Base-by-base conservation (phyloP, 1,284 basidiomycete genomes). In the Hemileia vastatrix region DNA sequence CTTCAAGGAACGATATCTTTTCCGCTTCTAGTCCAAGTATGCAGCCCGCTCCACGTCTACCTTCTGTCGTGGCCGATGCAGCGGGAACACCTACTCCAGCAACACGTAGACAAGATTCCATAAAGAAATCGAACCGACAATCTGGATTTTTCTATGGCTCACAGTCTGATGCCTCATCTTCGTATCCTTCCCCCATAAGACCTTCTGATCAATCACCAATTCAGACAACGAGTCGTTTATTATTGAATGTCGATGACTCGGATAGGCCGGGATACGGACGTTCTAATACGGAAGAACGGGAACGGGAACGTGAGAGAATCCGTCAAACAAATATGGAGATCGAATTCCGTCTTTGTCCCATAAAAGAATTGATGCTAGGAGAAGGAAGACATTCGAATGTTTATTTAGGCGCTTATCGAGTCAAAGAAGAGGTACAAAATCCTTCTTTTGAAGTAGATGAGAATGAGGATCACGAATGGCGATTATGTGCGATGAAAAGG, bases 371-470 rank as follows among this genome's bases (percentile, higher is more conserved):
- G 50, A 57, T 70, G 19, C 67, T 75, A 6, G 73, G 72, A 19
- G 71, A 74, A 43, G 73, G 73, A 6, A 64, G 72, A 4, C 72
- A n/a, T n/a, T n/a, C n/a, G n/a, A n/a, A n/a, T n/a, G n/a, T n/a
- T n/a, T n/a, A n/a, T n/a, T n/a, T n/a, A n/a, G n/a, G n/a, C n/a
- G n/a, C n/a, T n/a, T n/a, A n/a, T n/a, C n/a, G n/a, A n/a, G n/a
- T n/a, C n/a, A n/a, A n/a, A n/a, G n/a, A n/a, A n/a, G n/a, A n/a
- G n/a, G n/a, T n/a, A n/a, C n/a, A n/a, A n/a, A n/a, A n/a, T n/a
- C n/a, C n/a, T n/a, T n/a, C n/a, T n/a, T n/a, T n/a, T n/a, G n/a
- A n/a, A n/a, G n/a, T n/a, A n/a, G n/a, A n/a, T n/a, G n/a, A n/a
- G n/a, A n/a, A n/a, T n/a, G n/a, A n/a, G n/a, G n/a, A n/a, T n/a